Evolutionary conservation across 2,329 filamentous ascomycete species (phyloP), one percentile per base, ranked within the genome.

Genomic region (Mycosphaerella sp.): DNA sequence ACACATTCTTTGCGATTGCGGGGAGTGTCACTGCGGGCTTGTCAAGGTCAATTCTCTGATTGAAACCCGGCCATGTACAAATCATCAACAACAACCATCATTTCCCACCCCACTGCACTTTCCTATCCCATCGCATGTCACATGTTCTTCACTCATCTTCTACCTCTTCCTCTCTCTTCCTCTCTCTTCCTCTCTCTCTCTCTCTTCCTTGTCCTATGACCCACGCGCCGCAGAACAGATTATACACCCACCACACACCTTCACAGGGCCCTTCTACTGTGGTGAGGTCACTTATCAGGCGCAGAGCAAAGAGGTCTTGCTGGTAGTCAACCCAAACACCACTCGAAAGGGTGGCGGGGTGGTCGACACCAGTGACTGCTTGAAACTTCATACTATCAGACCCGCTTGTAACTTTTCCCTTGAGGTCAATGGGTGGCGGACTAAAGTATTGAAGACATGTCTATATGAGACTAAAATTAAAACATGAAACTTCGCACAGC

Each of bases 161-260:
- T 26, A 1, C 12, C 29, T 23, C 21, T 32, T 26, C 32, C 39
- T 44, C 54, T 45, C 45, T 41, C 21, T 21, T 4, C 2, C 21
- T 21, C 21, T 21, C 21, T 56, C 48, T 34, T 42, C 26, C 49
- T 11, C 45, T 17, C 14, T 17, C 14, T 17, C 14, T 17, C 14
- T 17, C 14, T 17, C 14, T 1, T 1, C 14, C 14, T 17, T 17
- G 14, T 17, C 14, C 14, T 40, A n/a, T 26, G 17, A 36, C 26
- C 43, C 26, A 39, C 52, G 63, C 62, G 66, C 63, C 58, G 62
- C 60, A 62, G 65, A 66, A 67, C 65, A 67, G 65, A 67, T 65
- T 55, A 59, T 48, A 64, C 62, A 63, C 66, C 64, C 61, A 57
- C 63, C 57, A 57, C 64, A 47, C 44, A 47, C 17, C 23, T 21